Percentiles rank a stretch among this genome's conserved stretches.
phyloP scores from a whole-genome alignment of 177 flowering plant genomes.

The Telopea speciosissima region DNA sequence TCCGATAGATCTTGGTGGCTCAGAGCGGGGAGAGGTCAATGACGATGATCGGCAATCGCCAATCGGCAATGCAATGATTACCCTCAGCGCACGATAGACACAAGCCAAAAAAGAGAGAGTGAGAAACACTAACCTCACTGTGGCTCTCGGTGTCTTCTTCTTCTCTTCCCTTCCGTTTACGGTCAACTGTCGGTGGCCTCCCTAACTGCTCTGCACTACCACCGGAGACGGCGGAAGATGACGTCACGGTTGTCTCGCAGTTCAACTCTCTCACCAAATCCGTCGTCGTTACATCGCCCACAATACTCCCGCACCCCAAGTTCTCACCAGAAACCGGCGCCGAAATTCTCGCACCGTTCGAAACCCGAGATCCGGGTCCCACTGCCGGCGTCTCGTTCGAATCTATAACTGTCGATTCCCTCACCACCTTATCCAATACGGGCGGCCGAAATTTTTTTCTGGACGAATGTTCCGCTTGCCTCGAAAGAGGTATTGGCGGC shows the following conservation, averaged over 20 bases:
- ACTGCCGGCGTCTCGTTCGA: slow-evolving; percentile 46
- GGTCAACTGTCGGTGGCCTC: slow-evolving; percentile 23
- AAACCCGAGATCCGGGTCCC: slow-evolving; percentile 19
- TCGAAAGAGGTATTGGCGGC: neutral
- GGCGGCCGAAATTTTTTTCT: slow-evolving; percentile 27
- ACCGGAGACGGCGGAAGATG: slow-evolving; percentile 57
- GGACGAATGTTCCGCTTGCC: slow-evolving; percentile 25
- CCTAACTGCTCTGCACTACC: slow-evolving; percentile 12
- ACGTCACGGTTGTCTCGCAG: slow-evolving; percentile 36
- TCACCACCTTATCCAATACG: slow-evolving; percentile 16
- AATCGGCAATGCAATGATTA: neutral
- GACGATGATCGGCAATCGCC: neutral
- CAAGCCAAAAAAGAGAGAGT: neutral
- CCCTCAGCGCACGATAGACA: slow-evolving; percentile 4
- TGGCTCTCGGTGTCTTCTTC: slow-evolving; percentile 42
- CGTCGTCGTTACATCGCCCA: slow-evolving; percentile 17
- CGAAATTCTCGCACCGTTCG: slow-evolving; percentile 10
- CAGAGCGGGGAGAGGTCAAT: too few species aligned
- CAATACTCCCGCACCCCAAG: slow-evolving; percentile 10
- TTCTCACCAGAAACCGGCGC: slow-evolving; percentile 16
- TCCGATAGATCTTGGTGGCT: too few species aligned
- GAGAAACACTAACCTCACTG: slow-evolving; percentile 47
- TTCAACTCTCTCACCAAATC: slow-evolving; percentile 17
- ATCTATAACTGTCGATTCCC: slow-evolving; percentile 49
- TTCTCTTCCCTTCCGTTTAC: slow-evolving; percentile 60